These are phyloP conservation scores for Hypsizygus marmoreus DNA, from an alignment of 768 basidiomycete species.

Conservation along the genomic window DNA sequence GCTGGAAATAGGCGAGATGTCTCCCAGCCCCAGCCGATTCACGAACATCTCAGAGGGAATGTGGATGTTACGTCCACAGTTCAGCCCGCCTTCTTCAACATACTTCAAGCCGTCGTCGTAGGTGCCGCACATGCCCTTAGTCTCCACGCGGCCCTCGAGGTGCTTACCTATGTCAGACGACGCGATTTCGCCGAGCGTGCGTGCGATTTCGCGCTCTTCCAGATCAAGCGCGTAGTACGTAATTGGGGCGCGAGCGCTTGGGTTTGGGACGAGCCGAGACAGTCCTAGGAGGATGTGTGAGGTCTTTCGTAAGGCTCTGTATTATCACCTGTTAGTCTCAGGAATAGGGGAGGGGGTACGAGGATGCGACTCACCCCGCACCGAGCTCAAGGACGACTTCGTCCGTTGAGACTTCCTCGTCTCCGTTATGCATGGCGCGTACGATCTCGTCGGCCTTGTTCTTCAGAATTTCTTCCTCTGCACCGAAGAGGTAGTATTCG, in stretches of 20 bases:
- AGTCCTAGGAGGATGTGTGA: slow-evolving; percentile 79
- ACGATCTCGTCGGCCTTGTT: slow-evolving; percentile 75
- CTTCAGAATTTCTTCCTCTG: slow-evolving; percentile 86
- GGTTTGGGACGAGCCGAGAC: slow-evolving; percentile 49
- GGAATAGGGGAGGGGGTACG: background rate
- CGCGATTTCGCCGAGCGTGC: slow-evolving; percentile 71
- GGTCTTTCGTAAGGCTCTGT: slow-evolving; percentile 85
- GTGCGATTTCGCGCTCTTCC: slow-evolving; percentile 81
- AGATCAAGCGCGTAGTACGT: slow-evolving; percentile 94
- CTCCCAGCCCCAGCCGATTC: slow-evolving; percentile 19
- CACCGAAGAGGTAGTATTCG: slow-evolving; percentile 89
- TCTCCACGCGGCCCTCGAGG: slow-evolving; percentile 71
- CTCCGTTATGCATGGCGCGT: slow-evolving; percentile 59
- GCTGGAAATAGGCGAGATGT: slow-evolving; percentile 42
- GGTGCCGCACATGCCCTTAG: slow-evolving; percentile 87
- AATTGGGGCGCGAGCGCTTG: slow-evolving; percentile 47
- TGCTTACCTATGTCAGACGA: slow-evolving; percentile 60
- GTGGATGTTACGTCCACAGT: slow-evolving; percentile 18
- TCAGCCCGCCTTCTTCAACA: slow-evolving; percentile 65
- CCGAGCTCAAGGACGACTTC: slow-evolving; percentile 87
- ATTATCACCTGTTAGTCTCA: background rate
- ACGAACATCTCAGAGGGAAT: slow-evolving; percentile 10
- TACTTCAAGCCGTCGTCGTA: slow-evolving; percentile 89
- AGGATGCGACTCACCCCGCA: slow-evolving; percentile 68
- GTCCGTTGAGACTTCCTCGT: slow-evolving; percentile 35